Evolutionary conservation across 768 basidiomycete species (phyloP).

Genomic region (Pisolithus tinctorius): DNA sequence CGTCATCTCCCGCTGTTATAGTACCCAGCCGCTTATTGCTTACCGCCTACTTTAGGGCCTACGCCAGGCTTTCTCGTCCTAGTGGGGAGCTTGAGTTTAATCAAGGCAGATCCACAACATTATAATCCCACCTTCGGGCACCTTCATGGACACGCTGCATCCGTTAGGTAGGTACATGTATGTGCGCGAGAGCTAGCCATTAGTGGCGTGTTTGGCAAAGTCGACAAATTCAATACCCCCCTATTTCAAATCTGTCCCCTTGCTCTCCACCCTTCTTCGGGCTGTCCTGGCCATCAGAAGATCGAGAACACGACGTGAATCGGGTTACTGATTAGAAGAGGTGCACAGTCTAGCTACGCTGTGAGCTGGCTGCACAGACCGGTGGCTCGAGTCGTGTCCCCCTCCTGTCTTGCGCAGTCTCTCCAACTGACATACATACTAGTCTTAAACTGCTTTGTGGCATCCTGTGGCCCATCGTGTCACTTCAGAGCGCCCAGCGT

Average conservation of each 20-base stretch:
- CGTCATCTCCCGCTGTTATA: too few relatives aligned
- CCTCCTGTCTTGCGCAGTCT: too few relatives aligned
- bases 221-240: not conserved
- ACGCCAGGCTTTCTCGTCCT: not conserved
- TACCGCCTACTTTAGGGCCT: too few relatives aligned
- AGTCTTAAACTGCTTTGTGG: too few relatives aligned
- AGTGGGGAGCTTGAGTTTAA: not conserved
- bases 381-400: too few relatives aligned
- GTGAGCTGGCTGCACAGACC: too few relatives aligned
- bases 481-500: too few relatives aligned
- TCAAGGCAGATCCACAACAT: not conserved
- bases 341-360: too few relatives aligned
- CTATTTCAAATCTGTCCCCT: not conserved
- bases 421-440: too few relatives aligned
- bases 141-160: not conserved
- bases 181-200: too few relatives aligned
- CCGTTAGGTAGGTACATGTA: not conserved
- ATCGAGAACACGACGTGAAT: not conserved
- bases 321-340: not conserved
- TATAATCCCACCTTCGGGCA: not conserved
- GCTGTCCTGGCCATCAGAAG: not conserved
- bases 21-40: too few relatives aligned
- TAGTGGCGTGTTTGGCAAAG: not conserved
- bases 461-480: too few relatives aligned
- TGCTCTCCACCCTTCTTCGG: not conserved